These are phyloP conservation scores for Hippophae gyantsensis DNA, from an alignment of 306 rosid species.

Conservation along the genomic window DNA sequence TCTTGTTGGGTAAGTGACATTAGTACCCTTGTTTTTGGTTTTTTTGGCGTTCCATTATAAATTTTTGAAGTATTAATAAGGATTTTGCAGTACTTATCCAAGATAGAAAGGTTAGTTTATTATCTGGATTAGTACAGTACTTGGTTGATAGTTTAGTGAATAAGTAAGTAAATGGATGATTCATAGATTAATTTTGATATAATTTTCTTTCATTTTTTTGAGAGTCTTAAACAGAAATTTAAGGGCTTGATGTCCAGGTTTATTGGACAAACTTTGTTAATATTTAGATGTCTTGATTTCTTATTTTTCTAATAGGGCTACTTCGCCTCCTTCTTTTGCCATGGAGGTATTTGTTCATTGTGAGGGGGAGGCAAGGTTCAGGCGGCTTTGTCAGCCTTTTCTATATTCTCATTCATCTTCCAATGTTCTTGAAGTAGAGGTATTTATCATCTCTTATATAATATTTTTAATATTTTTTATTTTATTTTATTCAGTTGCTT, in stretches of 20 bases:
- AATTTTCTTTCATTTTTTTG: too few relatives aligned
- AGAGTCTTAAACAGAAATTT: too few relatives aligned
- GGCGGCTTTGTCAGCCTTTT: slow-evolving; percentile 95
- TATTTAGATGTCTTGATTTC: slow-evolving; percentile 10
- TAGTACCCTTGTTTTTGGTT: background rate
- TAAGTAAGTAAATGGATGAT: too few relatives aligned
- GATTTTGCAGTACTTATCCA: background rate
- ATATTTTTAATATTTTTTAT: slow-evolving; percentile 6
- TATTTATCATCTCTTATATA: slow-evolving; percentile 21
- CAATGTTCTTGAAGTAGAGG: slow-evolving; percentile 98
- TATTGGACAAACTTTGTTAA: background rate
- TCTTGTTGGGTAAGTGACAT: slow-evolving; percentile 57
- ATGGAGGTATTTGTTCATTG: slow-evolving; percentile 94
- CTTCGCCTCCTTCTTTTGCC: slow-evolving; percentile 98
- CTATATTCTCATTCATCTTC: slow-evolving; percentile 96
- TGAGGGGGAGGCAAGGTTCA: slow-evolving; percentile 97
- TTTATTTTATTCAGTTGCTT: background rate
- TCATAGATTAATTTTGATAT: too few relatives aligned
- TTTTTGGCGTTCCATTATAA: background rate
- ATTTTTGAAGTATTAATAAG: too few relatives aligned
- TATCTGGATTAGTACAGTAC: too few relatives aligned
- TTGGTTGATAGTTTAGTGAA: too few relatives aligned
- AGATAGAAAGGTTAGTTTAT: too few relatives aligned
- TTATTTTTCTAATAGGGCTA: slow-evolving; percentile 51
- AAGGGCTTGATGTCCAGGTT: background rate